A percentile compares a stretch with the other conserved stretches of the same genome.
phyloP scores from a whole-genome alignment of 2,329 filamentous ascomycete species.

The Cryphonectria nitschkei region DNA sequence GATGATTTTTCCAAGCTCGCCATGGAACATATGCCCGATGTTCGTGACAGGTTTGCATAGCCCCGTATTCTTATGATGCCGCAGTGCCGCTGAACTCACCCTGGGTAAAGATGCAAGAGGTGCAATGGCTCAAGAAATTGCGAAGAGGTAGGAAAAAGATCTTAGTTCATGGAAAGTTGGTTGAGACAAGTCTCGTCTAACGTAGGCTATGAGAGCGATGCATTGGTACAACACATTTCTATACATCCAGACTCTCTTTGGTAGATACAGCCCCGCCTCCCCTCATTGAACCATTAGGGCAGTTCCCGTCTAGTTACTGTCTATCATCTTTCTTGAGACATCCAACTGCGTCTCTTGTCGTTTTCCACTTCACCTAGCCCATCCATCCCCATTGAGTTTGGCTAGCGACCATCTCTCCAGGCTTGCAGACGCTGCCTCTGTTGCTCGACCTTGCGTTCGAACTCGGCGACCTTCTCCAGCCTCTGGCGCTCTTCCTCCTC shows the following conservation, averaged over 20 bases:
- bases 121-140: not conserved
- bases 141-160: not conserved
- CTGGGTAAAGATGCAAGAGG: not conserved
- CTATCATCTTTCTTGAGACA: not conserved
- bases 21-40: not conserved
- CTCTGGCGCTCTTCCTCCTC: slow-evolving; percentile 53
- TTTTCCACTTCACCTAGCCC: not conserved
- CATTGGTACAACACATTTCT: slow-evolving; percentile 1
- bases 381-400: not conserved
- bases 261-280: not conserved
- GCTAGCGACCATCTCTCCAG: slow-evolving; percentile 46
- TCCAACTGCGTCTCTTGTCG: not conserved
- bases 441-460: slow-evolving; percentile 62
- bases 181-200: not conserved
- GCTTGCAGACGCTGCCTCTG: slow-evolving; percentile 51
- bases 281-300: not conserved
- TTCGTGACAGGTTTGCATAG: not conserved
- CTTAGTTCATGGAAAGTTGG: not conserved
- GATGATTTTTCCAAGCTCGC: not conserved
- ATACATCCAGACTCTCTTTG: not conserved
- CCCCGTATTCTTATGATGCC: not conserved
- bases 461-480: slow-evolving; percentile 59
- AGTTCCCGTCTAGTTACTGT: not conserved
- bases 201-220: slow-evolving; percentile 1
- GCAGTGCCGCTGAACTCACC: not conserved